These are phyloP conservation scores for Silene coronaria DNA, from an alignment of 179 eudicot species.

Conservation along the genomic window DNA sequence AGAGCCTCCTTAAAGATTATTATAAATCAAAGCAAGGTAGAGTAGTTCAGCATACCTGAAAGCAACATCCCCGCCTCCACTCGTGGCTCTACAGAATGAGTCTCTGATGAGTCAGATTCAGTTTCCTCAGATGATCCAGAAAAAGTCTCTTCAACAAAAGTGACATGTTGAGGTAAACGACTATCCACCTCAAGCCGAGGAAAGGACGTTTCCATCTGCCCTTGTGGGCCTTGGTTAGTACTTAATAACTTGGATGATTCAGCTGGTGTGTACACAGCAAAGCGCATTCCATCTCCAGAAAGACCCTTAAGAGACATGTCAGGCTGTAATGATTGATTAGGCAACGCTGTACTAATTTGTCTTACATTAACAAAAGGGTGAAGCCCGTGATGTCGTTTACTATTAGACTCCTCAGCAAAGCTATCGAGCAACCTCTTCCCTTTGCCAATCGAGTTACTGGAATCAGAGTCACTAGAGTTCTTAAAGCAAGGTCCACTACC, in stretches of 20 bases:
- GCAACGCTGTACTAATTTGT: conserved; percentile 35
- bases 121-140: conserved; percentile 75
- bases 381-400: conserved; percentile 41
- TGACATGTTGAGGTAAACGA: conserved; percentile 27
- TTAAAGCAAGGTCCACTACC: conserved; percentile 27
- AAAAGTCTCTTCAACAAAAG: conserved; percentile 37
- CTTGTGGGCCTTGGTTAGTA: conserved; percentile 25
- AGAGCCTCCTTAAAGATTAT: background rate
- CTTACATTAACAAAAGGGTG: conserved; percentile 39
- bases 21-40: background rate
- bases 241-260: conserved; percentile 10
- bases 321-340: conserved; percentile 33
- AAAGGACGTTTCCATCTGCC: conserved; percentile 33
- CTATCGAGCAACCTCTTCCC: conserved; percentile 39
- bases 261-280: conserved; percentile 19
- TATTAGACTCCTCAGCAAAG: conserved; percentile 31
- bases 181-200: conserved; percentile 30
- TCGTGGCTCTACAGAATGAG: conserved; percentile 58
- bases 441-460: conserved; percentile 32
- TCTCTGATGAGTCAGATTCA: conserved; percentile 84
- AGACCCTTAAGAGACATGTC: conserved; percentile 41
- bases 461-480: conserved; percentile 28
- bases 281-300: conserved; percentile 26
- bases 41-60: conserved; percentile 47
- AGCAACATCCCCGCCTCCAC: conserved; percentile 47